Conservation (phyloP, 2,329 filamentous ascomycete genomes). For the Piedraia hortae region DNA sequence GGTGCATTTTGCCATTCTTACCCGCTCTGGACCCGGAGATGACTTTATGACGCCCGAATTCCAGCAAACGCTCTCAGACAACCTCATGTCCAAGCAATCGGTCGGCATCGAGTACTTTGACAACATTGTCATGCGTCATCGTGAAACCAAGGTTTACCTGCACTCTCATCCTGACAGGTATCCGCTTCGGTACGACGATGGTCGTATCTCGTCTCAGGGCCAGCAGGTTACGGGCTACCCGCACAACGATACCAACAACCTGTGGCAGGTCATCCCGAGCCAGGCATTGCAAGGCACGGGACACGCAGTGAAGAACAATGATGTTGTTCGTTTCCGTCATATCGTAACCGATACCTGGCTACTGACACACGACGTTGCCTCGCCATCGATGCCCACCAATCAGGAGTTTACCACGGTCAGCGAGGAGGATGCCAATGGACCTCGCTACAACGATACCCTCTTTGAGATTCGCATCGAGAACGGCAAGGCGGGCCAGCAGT, state of each 20-base stretch:
- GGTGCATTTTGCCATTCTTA: slow-evolving; percentile 83
- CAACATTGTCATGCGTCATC: slow-evolving; percentile 65
- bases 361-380: slow-evolving; percentile 87
- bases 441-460: slow-evolving; percentile 62
- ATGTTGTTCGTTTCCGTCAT: slow-evolving; percentile 66
- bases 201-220: slow-evolving; percentile 81
- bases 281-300: slow-evolving; percentile 27
- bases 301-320: slow-evolving; percentile 50
- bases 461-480: slow-evolving; percentile 83
- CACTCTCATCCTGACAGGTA: slow-evolving; percentile 81
- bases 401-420: slow-evolving; percentile 84
- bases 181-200: slow-evolving; percentile 87
- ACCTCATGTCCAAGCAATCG: slow-evolving; percentile 68
- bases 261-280: slow-evolving; percentile 73
- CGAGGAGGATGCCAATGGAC: slow-evolving; percentile 40
- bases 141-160: slow-evolving; percentile 88
- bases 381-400: slow-evolving; percentile 87
- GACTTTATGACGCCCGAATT: slow-evolving; percentile 98
- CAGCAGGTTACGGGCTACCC: slow-evolving; percentile 97
- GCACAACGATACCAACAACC: slow-evolving; percentile 95
- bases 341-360: slow-evolving; percentile 63
- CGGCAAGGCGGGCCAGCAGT: slow-evolving; percentile 53
- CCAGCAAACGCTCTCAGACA: slow-evolving; percentile 89
- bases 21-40: slow-evolving; percentile 71
- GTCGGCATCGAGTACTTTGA: slow-evolving; percentile 78